Evolutionary conservation across 2,329 filamentous ascomycete species (phyloP).

Genomic region (Sordariomycetes sp.): DNA sequence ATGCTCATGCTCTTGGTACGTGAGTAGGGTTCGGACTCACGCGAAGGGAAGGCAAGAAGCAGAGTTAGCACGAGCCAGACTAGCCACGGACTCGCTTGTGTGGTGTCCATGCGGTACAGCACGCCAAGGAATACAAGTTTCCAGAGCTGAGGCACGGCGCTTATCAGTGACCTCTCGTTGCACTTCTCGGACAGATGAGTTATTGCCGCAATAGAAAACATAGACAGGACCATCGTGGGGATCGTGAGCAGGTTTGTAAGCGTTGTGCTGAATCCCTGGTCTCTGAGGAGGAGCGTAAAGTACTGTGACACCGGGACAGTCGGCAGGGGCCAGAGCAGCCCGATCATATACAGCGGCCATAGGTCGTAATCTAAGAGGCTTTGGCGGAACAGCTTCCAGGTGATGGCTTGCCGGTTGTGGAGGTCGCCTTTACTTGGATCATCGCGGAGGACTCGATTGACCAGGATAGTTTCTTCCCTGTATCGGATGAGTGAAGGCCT

Average conservation of each 20-base stretch:
- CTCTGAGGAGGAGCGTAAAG: constrained; percentile 39
- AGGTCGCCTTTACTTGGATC: constrained; percentile 50
- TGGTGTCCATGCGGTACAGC: constrained; percentile 21
- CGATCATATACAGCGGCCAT: constrained; percentile 44
- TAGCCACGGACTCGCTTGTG: constrained; percentile 18
- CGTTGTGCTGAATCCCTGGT: constrained; percentile 39
- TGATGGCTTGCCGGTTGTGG: constrained; percentile 49
- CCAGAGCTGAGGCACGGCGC: constrained; percentile 38
- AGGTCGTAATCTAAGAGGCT: constrained; percentile 45
- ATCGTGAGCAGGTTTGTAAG: constrained; percentile 47
- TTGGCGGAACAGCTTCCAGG: constrained; percentile 35
- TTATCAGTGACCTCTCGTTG: constrained; percentile 19
- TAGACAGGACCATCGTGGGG: constrained; percentile 23
- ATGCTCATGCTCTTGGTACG: not conserved
- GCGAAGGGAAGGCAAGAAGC: constrained; percentile 22
- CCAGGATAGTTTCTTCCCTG: constrained; percentile 47
- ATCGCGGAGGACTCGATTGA: constrained; percentile 47
- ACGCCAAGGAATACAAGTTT: constrained; percentile 39
- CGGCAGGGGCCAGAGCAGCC: constrained; percentile 35
- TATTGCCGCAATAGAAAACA: not conserved
- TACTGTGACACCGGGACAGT: constrained; percentile 33
- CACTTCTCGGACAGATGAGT: not conserved
- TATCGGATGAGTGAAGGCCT: not conserved
- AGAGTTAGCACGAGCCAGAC: constrained; percentile 21
- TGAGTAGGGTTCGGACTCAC: constrained; percentile 2